Conservation (phyloP, 495 filamentous ascomycete genomes). For the Monascus purpureus region DNA sequence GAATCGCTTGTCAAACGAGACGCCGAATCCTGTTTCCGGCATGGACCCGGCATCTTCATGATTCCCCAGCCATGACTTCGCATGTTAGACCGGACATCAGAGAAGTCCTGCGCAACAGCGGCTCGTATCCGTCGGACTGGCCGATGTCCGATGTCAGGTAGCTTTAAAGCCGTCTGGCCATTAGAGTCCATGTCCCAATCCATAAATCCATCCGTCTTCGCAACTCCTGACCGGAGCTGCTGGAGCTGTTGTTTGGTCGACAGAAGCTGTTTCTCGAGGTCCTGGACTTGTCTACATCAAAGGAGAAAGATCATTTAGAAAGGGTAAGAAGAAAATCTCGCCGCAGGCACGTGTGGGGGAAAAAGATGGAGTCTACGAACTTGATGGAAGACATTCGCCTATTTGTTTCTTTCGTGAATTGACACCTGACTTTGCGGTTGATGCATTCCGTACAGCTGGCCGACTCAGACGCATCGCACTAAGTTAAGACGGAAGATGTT, state of each 20-base stretch:
- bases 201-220: conserved; percentile 29
- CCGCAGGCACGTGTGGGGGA: too few species aligned
- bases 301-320: conserved; percentile 9
- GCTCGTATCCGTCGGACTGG: conserved; percentile 46
- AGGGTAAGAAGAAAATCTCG: too few species aligned
- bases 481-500: conserved; percentile 1
- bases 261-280: conserved; percentile 82
- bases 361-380: conserved; percentile 22
- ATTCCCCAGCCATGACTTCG: conserved; percentile 62
- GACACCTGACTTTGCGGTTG: conserved; percentile 87
- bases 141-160: conserved; percentile 56
- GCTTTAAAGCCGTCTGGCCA: conserved; percentile 44
- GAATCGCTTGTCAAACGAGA: conserved; percentile 38
- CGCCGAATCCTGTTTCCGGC: conserved; percentile 41
- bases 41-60: conserved; percentile 65
- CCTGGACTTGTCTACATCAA: conserved; percentile 65
- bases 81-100: conserved; percentile 57
- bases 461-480: conserved; percentile 94
- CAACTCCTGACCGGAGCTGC: conserved; percentile 43
- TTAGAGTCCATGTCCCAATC: conserved; percentile 46
- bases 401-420: conserved; percentile 99
- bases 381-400: conserved; percentile 98
- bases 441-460: conserved; percentile 93
- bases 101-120: conserved; percentile 50
- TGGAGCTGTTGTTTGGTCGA: conserved; percentile 58